Base-by-base conservation (phyloP, 1,284 basidiomycete species). In the Rhodotorula sp. region DNA sequence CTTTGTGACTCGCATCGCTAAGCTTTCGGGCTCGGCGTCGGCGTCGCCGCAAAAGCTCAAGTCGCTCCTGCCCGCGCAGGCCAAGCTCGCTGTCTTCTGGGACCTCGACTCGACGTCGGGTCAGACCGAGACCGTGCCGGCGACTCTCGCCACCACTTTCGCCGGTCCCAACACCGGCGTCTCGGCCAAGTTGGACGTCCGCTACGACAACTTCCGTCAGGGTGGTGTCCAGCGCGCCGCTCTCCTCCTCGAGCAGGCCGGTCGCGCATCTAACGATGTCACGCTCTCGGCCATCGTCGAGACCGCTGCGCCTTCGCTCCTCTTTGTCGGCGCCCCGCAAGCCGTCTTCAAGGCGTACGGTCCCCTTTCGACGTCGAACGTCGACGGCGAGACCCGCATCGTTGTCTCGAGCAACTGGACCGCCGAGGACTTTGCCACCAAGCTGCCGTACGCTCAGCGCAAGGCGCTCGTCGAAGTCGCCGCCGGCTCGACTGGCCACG, bases 1-100 rank as follows among this genome's bases (percentile, higher is more conserved):
- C 52, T 80, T 81, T 52, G 84, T 84, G 15, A 79, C 80, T 10
- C 76, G 82, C 15, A 85, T 90, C 76, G 74, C 80, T 50, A 8
- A 79, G 72, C 54, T 73, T 68, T 61, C 78, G 64, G 54, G 70
- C 38, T 47, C 70, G 23, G 47, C 57, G 26, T 10, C 65, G 50
- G 50, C 62, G 16, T 48, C 61, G 6, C 23, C 50, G 16, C 47
- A 70, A 31, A 43, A 76, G 5, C 65, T 70, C 71, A 74, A 73
- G 59, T 59, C 78, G n/a, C 66, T 77, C 52, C 67, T 70, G 43
- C 76, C 78, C 60, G 71, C 76, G 43, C 67, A 72, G 23, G 73
- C 77, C 63, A 81, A 81, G 67, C 77, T 84, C 73, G 79, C 82
- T 21, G 81, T 83, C 79, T 84, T 81, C 74, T 79, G 77, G 77